phyloP scores from a whole-genome alignment of 2,329 filamentous ascomycete species.

The Cephalotrichum gorgonifer region DNA sequence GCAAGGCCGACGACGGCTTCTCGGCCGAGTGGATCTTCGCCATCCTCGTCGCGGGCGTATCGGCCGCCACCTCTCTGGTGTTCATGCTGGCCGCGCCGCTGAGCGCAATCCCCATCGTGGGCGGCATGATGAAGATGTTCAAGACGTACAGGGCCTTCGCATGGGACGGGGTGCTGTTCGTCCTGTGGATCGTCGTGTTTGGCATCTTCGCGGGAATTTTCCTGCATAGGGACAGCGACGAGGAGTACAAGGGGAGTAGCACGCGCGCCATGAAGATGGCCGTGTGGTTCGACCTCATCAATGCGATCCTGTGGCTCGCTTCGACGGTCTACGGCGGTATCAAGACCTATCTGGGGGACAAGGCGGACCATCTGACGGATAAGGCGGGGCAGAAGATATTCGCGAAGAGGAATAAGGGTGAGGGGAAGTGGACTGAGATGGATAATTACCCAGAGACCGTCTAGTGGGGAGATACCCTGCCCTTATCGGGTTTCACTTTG shows the following conservation, averaged over 20 bases:
- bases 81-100: conserved; percentile 27
- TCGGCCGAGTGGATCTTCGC: conserved; percentile 55
- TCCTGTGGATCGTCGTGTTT: conserved; percentile 56
- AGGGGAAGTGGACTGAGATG: no score
- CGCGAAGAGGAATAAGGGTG: conserved; percentile 17
- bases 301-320: conserved; percentile 54
- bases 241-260: conserved; percentile 30
- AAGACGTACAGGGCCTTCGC: conserved; percentile 32
- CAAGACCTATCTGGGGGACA: conserved; percentile 29
- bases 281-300: conserved; percentile 62
- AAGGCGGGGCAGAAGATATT: conserved; percentile 27
- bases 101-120: conserved; percentile 20
- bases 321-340: conserved; percentile 29
- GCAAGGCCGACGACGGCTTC: conserved; percentile 25
- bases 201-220: conserved; percentile 65
- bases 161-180: conserved; percentile 31
- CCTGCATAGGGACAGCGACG: conserved; percentile 45
- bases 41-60: conserved; percentile 43
- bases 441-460: conserved; percentile 21
- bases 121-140: conserved; percentile 20
- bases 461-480: no score
- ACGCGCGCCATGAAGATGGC: conserved; percentile 53
- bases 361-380: conserved; percentile 25
- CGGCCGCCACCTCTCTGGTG: conserved; percentile 37
- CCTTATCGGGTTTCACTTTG: no score